Evolutionary conservation across 306 rosid genomes (phyloP).

Genomic region (Trifolium repens): DNA sequence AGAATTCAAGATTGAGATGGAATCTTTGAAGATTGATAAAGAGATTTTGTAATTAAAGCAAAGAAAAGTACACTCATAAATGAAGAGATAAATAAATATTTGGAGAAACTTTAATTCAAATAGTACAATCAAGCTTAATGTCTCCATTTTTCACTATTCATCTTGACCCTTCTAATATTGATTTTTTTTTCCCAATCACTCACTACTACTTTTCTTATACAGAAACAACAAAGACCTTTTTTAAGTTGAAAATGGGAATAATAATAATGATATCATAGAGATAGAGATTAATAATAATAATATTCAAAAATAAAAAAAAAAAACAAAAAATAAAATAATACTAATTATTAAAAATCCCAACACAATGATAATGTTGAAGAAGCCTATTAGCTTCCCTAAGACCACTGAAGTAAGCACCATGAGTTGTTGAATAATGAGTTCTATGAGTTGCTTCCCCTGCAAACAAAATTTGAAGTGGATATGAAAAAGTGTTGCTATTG

Average conservation of each 20-base stretch:
- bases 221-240: constrained; percentile 54
- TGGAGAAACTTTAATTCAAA: constrained; percentile 47
- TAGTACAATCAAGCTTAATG: constrained; percentile 62
- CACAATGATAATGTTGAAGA: constrained; percentile 80
- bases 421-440: constrained; percentile 97
- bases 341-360: constrained; percentile 57
- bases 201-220: constrained; percentile 50
- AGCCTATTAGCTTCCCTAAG: constrained; percentile 96
- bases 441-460: constrained; percentile 99
- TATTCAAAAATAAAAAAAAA: constrained; percentile 42
- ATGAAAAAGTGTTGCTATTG: constrained; percentile 42
- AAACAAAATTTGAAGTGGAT: constrained; percentile 83
- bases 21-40: constrained; percentile 36
- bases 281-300: constrained; percentile 19
- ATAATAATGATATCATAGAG: constrained; percentile 51
- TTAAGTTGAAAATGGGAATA: constrained; percentile 57
- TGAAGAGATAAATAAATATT: constrained; percentile 49
- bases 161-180: constrained; percentile 47
- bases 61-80: constrained; percentile 51
- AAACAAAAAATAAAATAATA: constrained; percentile 1
- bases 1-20: not conserved
- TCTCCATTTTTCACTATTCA: constrained; percentile 54
- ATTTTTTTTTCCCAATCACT: constrained; percentile 39
- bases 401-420: constrained; percentile 98
- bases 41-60: constrained; percentile 33